A percentile compares a stretch with the other conserved stretches of the same genome.
These are phyloP conservation scores for Mrakia hoshinonis DNA, from an alignment of 768 basidiomycete species.

Conservation along the genomic window DNA sequence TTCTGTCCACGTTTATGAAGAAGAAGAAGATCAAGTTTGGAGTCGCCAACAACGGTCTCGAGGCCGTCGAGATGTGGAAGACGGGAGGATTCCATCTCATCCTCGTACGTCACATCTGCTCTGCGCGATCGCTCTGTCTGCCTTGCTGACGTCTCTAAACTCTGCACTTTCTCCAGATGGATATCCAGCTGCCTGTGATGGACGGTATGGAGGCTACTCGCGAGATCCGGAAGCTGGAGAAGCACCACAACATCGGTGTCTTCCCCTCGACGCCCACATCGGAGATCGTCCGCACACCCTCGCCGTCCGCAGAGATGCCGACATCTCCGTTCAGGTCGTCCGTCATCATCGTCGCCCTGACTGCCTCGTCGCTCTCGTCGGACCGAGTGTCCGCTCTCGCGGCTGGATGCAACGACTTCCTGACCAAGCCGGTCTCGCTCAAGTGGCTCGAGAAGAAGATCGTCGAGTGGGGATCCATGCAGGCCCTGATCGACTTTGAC, in stretches of 20 bases:
- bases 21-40: conserved; percentile 93
- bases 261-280: conserved; percentile 60
- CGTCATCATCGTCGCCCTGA: conserved; percentile 98
- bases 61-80: conserved; percentile 91
- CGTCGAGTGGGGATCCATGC: conserved; percentile 97
- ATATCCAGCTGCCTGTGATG: conserved; percentile 99
- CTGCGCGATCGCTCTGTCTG: not conserved
- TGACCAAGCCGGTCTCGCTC: conserved; percentile 92
- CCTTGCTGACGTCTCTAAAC: not conserved
- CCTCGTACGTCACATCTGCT: conserved; percentile 53
- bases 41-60: conserved; percentile 85
- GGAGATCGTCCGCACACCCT: conserved; percentile 41
- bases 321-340: conserved; percentile 67
- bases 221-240: conserved; percentile 82
- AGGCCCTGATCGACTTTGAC: conserved; percentile 43
- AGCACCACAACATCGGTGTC: conserved; percentile 55
- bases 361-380: conserved; percentile 86
- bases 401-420: conserved; percentile 96
- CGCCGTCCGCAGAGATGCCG: conserved; percentile 32
- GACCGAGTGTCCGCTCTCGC: conserved; percentile 96
- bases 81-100: conserved; percentile 91
- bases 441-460: conserved; percentile 97
- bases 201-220: conserved; percentile 96
- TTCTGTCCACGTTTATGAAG: conserved; percentile 92
- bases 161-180: conserved; percentile 61